A percentile compares a stretch with the other conserved stretches of the same genome.
These are phyloP conservation scores for Cryptococcus maquisensis DNA, from an alignment of 1,284 basidiomycete genomes.

Conservation along the genomic window DNA sequence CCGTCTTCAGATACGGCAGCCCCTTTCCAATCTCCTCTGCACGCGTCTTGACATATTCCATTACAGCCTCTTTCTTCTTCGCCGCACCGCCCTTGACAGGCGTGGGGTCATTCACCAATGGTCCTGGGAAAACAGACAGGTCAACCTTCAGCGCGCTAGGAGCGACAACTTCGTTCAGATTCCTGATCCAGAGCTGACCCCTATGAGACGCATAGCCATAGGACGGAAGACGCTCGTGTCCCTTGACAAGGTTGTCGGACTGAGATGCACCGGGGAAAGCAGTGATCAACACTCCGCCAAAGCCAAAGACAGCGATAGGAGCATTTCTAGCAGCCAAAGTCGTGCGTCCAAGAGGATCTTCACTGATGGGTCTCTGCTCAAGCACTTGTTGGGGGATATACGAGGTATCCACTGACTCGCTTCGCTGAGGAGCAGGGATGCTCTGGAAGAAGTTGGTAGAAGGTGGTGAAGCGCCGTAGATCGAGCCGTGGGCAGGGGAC, in stretches of 20 bases:
- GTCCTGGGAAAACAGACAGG: constrained; percentile 69
- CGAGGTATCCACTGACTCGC: constrained; percentile 64
- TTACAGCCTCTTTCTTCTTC: constrained; percentile 72
- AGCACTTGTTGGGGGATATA: constrained; percentile 44
- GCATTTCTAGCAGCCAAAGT: constrained; percentile 56
- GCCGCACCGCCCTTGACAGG: constrained; percentile 59
- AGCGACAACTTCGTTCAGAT: constrained; percentile 64
- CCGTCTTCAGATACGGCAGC: constrained; percentile 63
- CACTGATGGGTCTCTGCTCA: constrained; percentile 52
- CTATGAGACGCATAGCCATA: constrained; percentile 55
- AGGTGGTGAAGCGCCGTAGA: constrained; percentile 27
- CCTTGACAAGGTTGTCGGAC: constrained; percentile 70
- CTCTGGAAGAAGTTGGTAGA: constrained; percentile 51
- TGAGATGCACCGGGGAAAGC: constrained; percentile 74
- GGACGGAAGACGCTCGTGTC: constrained; percentile 58
- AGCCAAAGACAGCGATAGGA: constrained; percentile 81
- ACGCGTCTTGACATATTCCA: constrained; percentile 70
- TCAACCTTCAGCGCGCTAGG: constrained; percentile 61
- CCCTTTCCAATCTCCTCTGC: constrained; percentile 71
- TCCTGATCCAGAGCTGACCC: constrained; percentile 65
- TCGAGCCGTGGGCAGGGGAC: constrained; percentile 20
- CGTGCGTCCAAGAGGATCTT: constrained; percentile 75
- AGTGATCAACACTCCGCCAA: constrained; percentile 77
- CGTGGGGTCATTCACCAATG: constrained; percentile 70
- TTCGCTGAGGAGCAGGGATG: constrained; percentile 52